Conservation (phyloP, 768 basidiomycete species). For the Psilocybe sp. region DNA sequence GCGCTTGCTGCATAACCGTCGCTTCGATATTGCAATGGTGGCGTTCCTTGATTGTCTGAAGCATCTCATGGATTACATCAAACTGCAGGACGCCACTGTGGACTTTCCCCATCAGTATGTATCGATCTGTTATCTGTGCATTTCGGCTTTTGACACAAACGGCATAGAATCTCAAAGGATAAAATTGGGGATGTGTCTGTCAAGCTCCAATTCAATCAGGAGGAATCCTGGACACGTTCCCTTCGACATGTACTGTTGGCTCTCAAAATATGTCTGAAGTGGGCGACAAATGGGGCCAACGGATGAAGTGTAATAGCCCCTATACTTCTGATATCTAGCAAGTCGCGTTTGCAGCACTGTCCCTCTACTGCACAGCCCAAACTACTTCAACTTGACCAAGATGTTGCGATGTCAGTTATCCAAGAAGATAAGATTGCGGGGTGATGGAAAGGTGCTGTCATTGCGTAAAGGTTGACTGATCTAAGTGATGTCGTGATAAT, state of each 20-base stretch:
- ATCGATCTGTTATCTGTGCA: slow-evolving; percentile 11
- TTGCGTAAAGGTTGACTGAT: too few relatives aligned
- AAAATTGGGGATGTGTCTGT: slow-evolving; percentile 95
- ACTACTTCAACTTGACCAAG: too few relatives aligned
- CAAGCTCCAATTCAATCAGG: slow-evolving; percentile 91
- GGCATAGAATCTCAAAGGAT: slow-evolving; percentile 79
- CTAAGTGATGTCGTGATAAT: too few relatives aligned
- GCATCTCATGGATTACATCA: slow-evolving; percentile 86
- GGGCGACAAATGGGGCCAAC: slow-evolving; percentile 77
- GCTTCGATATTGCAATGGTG: slow-evolving; percentile 96
- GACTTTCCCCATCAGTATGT: slow-evolving; percentile 89
- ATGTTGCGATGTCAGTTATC: slow-evolving; percentile 23
- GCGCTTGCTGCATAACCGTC: slow-evolving; percentile 86
- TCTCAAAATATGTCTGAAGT: slow-evolving; percentile 84
- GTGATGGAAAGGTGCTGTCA: too few relatives aligned
- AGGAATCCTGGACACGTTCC: slow-evolving; percentile 94
- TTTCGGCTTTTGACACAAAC: slow-evolving; percentile 7
- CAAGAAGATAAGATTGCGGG: too few relatives aligned
- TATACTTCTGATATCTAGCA: background rate
- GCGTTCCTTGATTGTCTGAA: slow-evolving; percentile 93
- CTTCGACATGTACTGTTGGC: slow-evolving; percentile 88
- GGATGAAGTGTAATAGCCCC: slow-evolving; percentile 33
- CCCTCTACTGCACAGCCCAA: too few relatives aligned
- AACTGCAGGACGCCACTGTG: slow-evolving; percentile 63
- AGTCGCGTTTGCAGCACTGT: too few relatives aligned